Conservation (phyloP, 2,329 filamentous ascomycete species). For the Hypoxylon sp. region DNA sequence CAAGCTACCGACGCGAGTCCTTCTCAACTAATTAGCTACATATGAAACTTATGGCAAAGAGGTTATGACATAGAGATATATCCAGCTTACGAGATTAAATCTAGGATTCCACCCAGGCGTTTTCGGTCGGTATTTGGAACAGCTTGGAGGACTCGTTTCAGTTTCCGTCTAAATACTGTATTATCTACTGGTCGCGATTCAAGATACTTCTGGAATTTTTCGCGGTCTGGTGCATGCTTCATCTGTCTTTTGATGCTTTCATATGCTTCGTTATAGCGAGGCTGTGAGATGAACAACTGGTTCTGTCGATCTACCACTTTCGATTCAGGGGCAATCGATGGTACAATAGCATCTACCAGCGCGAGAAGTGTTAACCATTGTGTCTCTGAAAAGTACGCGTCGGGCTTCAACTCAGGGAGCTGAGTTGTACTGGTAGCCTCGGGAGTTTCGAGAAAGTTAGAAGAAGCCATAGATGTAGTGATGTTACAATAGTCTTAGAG, state of each 20-base stretch:
- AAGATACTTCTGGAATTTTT: slow-evolving; percentile 61
- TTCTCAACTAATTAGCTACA: slow-evolving; percentile 47
- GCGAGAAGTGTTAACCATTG: slow-evolving; percentile 65
- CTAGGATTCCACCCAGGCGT: slow-evolving; percentile 52
- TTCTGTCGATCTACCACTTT: slow-evolving; percentile 49
- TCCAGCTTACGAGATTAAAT: slow-evolving; percentile 55
- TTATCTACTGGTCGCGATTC: slow-evolving; percentile 60
- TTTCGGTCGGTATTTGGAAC: slow-evolving; percentile 47
- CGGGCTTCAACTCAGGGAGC: slow-evolving; percentile 34
- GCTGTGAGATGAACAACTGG: slow-evolving; percentile 58
- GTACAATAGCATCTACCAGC: slow-evolving; percentile 67
- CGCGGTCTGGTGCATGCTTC: slow-evolving; percentile 51
- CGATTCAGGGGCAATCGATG: slow-evolving; percentile 61
- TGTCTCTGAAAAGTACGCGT: slow-evolving; percentile 44
- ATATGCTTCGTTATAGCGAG: slow-evolving; percentile 59
- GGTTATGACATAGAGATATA: background rate
- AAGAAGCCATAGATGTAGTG: slow-evolving; percentile 40
- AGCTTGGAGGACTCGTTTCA: slow-evolving; percentile 54
- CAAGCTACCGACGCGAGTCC: slow-evolving; percentile 68
- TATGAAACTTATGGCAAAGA: no score
- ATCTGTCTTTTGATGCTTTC: slow-evolving; percentile 49
- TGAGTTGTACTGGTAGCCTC: slow-evolving; percentile 36
- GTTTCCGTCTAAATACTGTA: slow-evolving; percentile 60
- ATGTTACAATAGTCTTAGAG: no score
- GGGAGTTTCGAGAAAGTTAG: slow-evolving; percentile 30